phyloP scores from a whole-genome alignment of 495 filamentous ascomycete genomes.

The Neurospora tetraspora region DNA sequence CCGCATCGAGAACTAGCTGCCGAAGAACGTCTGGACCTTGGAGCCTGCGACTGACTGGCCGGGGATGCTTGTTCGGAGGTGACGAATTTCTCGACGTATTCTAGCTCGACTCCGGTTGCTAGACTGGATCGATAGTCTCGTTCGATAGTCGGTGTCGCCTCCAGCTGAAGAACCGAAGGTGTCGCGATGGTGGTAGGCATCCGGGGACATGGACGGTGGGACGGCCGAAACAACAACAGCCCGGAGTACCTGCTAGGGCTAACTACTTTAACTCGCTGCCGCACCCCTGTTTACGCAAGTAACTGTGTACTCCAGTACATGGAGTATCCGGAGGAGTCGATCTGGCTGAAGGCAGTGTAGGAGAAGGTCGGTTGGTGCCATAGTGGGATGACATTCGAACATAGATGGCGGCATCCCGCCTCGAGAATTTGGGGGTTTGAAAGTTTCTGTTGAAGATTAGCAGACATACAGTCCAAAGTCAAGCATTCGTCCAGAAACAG shows the following conservation, averaged over 20 bases:
- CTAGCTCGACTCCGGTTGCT: not conserved
- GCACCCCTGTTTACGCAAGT: not conserved
- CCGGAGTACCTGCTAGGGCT: not conserved
- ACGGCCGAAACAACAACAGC: not conserved
- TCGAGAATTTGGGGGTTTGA: not conserved
- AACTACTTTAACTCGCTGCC: not conserved
- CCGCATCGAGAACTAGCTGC: not conserved
- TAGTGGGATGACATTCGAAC: not conserved
- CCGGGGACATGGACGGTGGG: not conserved
- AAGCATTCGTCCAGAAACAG: not conserved
- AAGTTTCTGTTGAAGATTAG: not conserved
- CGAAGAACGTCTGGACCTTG: not conserved
- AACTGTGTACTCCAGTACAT: not conserved
- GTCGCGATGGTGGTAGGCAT: not conserved
- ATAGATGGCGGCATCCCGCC: not conserved
- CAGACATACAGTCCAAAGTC: not conserved
- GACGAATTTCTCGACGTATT: not conserved
- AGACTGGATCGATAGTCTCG: not conserved
- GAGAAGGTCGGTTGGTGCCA: not conserved
- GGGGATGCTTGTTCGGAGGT: not conserved
- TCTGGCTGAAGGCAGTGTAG: not conserved
- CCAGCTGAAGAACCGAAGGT: not conserved
- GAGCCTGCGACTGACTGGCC: not conserved
- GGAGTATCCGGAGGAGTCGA: not conserved
- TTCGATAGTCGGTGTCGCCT: not conserved